Conservation (phyloP, 2,329 filamentous ascomycete genomes). For the Cadophora malorum region DNA sequence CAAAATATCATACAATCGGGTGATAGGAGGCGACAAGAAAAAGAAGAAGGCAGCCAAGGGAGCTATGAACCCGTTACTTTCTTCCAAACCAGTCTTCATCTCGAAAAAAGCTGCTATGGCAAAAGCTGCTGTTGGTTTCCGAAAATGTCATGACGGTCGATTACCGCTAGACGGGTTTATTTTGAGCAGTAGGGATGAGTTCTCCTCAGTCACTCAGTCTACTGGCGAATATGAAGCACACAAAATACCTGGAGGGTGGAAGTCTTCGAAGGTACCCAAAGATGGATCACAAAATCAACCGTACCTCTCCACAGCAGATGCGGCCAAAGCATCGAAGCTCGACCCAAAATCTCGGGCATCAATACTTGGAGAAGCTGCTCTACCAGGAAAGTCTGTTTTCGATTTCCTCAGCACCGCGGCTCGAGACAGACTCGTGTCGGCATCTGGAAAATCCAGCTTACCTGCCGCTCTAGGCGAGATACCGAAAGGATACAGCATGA, state of each 20-base stretch:
- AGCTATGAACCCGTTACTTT: conserved; percentile 67
- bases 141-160: conserved; percentile 83
- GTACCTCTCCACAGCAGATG: conserved; percentile 75
- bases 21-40: conserved; percentile 82
- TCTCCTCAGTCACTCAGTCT: conserved; percentile 52
- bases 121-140: conserved; percentile 53
- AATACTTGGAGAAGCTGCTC: conserved; percentile 77
- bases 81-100: conserved; percentile 75
- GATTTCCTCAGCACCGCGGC: conserved; percentile 84
- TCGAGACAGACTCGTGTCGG: conserved; percentile 76
- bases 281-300: conserved; percentile 44
- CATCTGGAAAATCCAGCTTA: conserved; percentile 77
- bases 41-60: conserved; percentile 69
- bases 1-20: conserved; percentile 83
- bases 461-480: conserved; percentile 80
- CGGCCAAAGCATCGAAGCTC: conserved; percentile 76
- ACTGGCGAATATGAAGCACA: conserved; percentile 66
- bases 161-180: conserved; percentile 82
- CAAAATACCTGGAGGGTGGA: conserved; percentile 71
- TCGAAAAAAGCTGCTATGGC: conserved; percentile 65
- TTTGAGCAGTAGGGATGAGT: conserved; percentile 62
- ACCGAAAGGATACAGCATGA: conserved; percentile 67
- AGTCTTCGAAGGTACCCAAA: conserved; percentile 58
- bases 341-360: conserved; percentile 79
- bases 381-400: conserved; percentile 94